Base-by-base conservation (phyloP, 2,329 filamentous ascomycete species). In the Fusarium buharicum region DNA sequence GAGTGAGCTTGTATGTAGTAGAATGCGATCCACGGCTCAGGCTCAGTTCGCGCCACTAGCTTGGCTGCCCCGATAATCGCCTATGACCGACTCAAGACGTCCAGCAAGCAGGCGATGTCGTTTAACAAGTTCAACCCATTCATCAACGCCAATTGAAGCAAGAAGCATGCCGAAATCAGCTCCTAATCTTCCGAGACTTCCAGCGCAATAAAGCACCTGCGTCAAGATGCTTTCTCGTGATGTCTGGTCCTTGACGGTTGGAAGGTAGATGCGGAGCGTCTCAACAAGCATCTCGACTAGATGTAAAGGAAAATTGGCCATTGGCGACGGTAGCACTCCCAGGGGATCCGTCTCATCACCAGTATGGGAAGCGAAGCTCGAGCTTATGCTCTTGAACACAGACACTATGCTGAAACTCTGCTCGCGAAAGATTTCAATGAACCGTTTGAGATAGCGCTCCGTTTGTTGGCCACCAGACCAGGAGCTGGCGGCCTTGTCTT, bases 381-480 rank as follows among this genome's bases (percentile, higher is more conserved):
- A 82, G 4, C 85, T 81, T 0, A 98, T 92, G 70, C 90, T 95
- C 70, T 89, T 91, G 76, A 96, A 97, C 84, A 98, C 92, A 55
- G 92, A 96, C 24, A 98, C 87, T 58, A 98, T 96, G 38, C 90
- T 91, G 75, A 99, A 99, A 73, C 92, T 97, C 76, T 99, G 95
- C 76, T 99, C 95, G 48, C 95, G 90, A 74, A 98, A 98, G 24
- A 99, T 93, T 74, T 99, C 95, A 69, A 99, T 91, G 76, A 96
- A 99, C 43, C 93, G 86, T 76, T 98, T 99, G 38, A 99, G 79
- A 70, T 93, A 99, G 47, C 93, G 86, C 75, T 98, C 95, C 1
- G 93, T 97, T 74, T 98, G 95, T 71, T 96, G 93, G 0, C 94
- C 94, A 1, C 86, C 86, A 3, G 84, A 86, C 85, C 84, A 90